Base-by-base conservation (phyloP, 148 eudicot species). In the Chenopodium album region DNA sequence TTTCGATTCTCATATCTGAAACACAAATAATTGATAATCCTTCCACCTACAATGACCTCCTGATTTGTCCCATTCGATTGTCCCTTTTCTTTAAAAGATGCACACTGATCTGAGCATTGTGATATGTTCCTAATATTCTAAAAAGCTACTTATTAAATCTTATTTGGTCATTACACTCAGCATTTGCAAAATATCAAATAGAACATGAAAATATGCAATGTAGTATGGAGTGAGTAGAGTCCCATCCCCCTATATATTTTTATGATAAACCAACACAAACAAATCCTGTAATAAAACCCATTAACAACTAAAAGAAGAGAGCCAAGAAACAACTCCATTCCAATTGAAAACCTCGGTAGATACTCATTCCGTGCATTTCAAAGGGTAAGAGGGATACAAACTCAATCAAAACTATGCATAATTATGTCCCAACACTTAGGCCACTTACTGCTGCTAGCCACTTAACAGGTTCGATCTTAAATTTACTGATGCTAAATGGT, bases 401-500 rank as follows among this genome's bases (percentile, higher is more conserved):
- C 28, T 22, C 26, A 9, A 62, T 62, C 66, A 20, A 22, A 62
- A 7, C 66, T 20, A 62, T n/a, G 26, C 66, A 62, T 59, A n/a
- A 62, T 62, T 62, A 20, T 8, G 2, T n/a, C 66, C 66, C 66
- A 62, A n/a, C 66, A 22, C 26, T 62, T 62, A 0, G 17, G 22
- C 62, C 17, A 16, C 19, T 14, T 62, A 62, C 66, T 5, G 10
- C 26, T 20, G 66, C 28, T 62, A 9, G 41, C 41, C 19, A 29
- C 70, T 26, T 11, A 8, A 6, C 68, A 22, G n/a, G 71, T 12
- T 28, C 12, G 2, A 62, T 20, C 44, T 14, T 14, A 52, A 46
- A 79, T 29, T 59, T 71, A 73, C 7, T 37, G 67, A 23, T 26
- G 71, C 12, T 75, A 78, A 11, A 16, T 22, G 70, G 79, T 63